Conservation (phyloP, 2,329 filamentous ascomycete species). For the Diaporthe sp. region DNA sequence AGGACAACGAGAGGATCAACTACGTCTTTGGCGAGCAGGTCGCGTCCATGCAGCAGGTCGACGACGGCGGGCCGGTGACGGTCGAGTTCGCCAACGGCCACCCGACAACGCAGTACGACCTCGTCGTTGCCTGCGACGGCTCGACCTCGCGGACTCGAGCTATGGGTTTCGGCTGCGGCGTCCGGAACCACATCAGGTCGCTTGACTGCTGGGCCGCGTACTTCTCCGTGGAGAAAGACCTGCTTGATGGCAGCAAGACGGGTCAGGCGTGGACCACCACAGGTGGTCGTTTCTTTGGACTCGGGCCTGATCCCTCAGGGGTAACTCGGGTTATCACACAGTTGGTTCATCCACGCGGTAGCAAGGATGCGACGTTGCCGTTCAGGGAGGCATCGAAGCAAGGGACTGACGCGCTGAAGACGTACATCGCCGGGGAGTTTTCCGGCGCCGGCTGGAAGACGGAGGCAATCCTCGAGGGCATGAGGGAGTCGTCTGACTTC, state of each 20-base stretch:
- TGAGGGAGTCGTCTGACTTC: slow-evolving; percentile 55
- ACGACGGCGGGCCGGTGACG: slow-evolving; percentile 51
- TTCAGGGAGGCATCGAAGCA: slow-evolving; percentile 57
- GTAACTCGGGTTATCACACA: slow-evolving; percentile 53
- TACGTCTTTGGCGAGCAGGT: slow-evolving; percentile 49
- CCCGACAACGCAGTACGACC: slow-evolving; percentile 45
- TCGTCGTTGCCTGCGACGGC: slow-evolving; percentile 65
- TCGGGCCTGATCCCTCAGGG: slow-evolving; percentile 42
- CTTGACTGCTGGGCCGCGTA: slow-evolving; percentile 58
- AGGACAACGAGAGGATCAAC: slow-evolving; percentile 46
- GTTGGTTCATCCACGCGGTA: slow-evolving; percentile 50
- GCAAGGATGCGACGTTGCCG: slow-evolving; percentile 46
- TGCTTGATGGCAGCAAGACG: slow-evolving; percentile 54
- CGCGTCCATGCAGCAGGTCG: slow-evolving; percentile 50
- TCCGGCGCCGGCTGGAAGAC: slow-evolving; percentile 59
- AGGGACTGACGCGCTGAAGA: slow-evolving; percentile 53
- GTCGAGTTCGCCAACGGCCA: slow-evolving; percentile 58
- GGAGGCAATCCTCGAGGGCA: slow-evolving; percentile 52
- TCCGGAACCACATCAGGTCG: slow-evolving; percentile 50
- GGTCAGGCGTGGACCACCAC: slow-evolving; percentile 54
- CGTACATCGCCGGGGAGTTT: slow-evolving; percentile 48
- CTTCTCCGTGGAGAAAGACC: slow-evolving; percentile 56
- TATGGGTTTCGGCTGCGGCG: slow-evolving; percentile 56
- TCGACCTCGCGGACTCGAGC: slow-evolving; percentile 61
- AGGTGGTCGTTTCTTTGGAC: slow-evolving; percentile 55